Evolutionary conservation across 371 early-diverging fungal species (phyloP), one percentile per base, ranked within the genome.

Genomic region (Mortierella sp.): DNA sequence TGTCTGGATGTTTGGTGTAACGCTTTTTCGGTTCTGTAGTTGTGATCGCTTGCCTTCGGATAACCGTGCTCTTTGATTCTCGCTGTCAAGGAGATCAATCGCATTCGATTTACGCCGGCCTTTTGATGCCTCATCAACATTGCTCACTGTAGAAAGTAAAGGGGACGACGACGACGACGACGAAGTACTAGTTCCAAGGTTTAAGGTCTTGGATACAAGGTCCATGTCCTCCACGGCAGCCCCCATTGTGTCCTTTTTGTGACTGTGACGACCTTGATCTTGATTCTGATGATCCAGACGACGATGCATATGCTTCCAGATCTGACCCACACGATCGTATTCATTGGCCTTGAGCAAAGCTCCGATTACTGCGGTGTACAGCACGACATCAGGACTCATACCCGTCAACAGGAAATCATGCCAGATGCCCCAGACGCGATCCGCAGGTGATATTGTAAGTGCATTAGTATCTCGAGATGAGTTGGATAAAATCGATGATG

Each of bases 351-450:
- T 72, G 60, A 75, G 69, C 2, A 80, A 24, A 12, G 39, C 51
- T 52, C 75, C 70, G 45, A 80, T 69, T 54, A 80, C 28, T 14
- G 62, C 49, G 8, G 81, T 80, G 24, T 62, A 75, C 8, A 80
- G 49, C 12, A 80, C 81, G 22, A 80, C 70, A 28, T 80, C 81
- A 1, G 81, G 76, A 40, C 75, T 75, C 81, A 80, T 80, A 10
- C 76, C 76, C 22, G 81, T 80, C 64, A 66, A 28, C 14, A 72
- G 10, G 28, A 80, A 75, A 30, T 75, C 81, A 45, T 80, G 66
- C 81, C 81, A 80, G 43, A 75, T 69, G 5, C 72, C 68, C 81
- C 81, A 80, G 16, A 60, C 73, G 20, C 63, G 37, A 28, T 69
- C 75, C 14, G 60, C 55, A 16, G 70, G 62, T 24, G 54, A 18